Conservation (phyloP, 2,329 filamentous ascomycete genomes). For the Penicillium sp. region DNA sequence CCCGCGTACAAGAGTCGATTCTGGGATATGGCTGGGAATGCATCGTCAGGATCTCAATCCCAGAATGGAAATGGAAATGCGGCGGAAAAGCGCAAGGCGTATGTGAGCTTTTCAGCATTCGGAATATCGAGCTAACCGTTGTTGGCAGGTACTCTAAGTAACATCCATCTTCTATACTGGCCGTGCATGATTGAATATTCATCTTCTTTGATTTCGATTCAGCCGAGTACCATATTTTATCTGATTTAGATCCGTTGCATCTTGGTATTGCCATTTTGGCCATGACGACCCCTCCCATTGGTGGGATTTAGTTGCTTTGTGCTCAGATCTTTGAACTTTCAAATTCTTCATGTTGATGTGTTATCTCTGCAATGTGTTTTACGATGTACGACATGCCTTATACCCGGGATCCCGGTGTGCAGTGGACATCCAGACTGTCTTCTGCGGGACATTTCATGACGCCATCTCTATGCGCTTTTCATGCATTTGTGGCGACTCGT, state of each 20-base stretch:
- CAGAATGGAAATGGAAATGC: constrained; percentile 14
- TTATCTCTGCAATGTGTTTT: constrained; percentile 2
- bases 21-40: constrained; percentile 36
- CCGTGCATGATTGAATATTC: neutral
- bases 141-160: constrained; percentile 10
- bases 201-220: constrained; percentile 1
- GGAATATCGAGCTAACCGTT: neutral
- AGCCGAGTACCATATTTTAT: too few species aligned
- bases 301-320: too few species aligned
- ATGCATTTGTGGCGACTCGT: too few species aligned
- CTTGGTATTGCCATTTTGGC: too few species aligned
- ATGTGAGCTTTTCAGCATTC: constrained; percentile 7
- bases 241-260: too few species aligned
- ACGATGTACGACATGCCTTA: constrained; percentile 15
- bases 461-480: too few species aligned
- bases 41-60: constrained; percentile 3
- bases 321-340: too few species aligned
- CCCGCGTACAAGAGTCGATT: constrained; percentile 44
- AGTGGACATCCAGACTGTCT: neutral
- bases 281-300: too few species aligned
- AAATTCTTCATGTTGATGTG: too few species aligned
- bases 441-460: neutral
- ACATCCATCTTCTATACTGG: neutral
- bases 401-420: constrained; percentile 5
- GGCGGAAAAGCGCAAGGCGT: constrained; percentile 27